These are phyloP conservation scores for Colletotrichum spinosum DNA, from an alignment of 2,329 filamentous ascomycete genomes.

Conservation along the genomic window DNA sequence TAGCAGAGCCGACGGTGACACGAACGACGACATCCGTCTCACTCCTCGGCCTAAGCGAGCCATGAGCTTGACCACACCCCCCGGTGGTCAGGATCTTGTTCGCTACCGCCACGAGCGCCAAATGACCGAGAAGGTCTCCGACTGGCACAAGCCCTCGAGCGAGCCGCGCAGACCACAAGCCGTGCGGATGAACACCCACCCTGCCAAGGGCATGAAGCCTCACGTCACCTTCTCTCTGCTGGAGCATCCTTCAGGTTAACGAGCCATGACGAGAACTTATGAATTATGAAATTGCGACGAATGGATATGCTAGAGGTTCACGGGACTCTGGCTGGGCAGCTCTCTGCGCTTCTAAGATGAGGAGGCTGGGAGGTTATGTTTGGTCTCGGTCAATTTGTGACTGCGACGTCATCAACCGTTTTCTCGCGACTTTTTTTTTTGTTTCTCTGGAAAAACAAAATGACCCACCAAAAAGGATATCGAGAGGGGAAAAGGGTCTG, in stretches of 20 bases:
- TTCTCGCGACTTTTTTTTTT: conserved; percentile 18
- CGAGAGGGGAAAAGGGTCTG: conserved; percentile 22
- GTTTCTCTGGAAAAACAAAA: conserved; percentile 27
- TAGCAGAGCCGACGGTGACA: conserved; percentile 90
- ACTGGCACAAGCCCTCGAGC: conserved; percentile 24
- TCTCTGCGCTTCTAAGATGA: conserved; percentile 6
- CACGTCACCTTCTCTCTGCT: conserved; percentile 36
- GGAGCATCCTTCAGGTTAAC: conserved; percentile 21
- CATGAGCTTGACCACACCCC: conserved; percentile 57
- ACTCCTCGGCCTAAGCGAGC: conserved; percentile 58
- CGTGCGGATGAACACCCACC: conserved; percentile 33
- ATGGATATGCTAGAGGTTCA: conserved; percentile 36
- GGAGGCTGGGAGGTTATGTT: conserved; percentile 17
- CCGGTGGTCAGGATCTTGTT: conserved; percentile 56
- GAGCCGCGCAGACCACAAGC: conserved; percentile 36
- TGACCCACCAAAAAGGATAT: conserved; percentile 28
- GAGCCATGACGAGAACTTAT: conserved; percentile 22
- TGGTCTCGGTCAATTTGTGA: conserved; percentile 12
- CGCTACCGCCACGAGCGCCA: conserved; percentile 58
- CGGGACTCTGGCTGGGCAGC: conserved; percentile 37
- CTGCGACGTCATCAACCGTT: conserved; percentile 3
- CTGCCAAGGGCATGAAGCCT: conserved; percentile 33
- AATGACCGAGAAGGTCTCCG: conserved; percentile 44
- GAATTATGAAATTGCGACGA: conserved; percentile 36
- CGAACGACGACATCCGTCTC: conserved; percentile 81